Base-by-base conservation (phyloP, 306 rosid genomes). In the Vigna nakashimae region DNA sequence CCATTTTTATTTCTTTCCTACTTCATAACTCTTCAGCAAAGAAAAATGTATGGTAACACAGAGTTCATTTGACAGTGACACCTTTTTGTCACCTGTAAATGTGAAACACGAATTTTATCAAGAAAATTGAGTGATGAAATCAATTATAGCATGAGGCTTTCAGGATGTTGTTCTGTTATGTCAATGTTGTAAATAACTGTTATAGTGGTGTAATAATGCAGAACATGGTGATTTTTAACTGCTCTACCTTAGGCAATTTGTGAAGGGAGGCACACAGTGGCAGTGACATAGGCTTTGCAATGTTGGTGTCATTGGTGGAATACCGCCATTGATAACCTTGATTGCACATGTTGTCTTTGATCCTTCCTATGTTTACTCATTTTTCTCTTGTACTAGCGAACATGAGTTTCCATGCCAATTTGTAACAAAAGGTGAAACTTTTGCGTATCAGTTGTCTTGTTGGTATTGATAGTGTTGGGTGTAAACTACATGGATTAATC, bases 41-140 rank as follows among this genome's bases (percentile, higher is more conserved):
- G 5, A 20, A 20, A 20, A 53, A 9, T 18, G 60, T 55, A 5
- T 20, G 62, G 30, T 6, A 55, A 55, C 7, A 28, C 28, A 20
- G 20, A 55, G 62, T 4, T 20, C 13, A 20, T 55, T 20, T 55
- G 32, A 55, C 12, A 18, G 4, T 55, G 32, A 9, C 6, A 55
- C 20, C 10, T 55, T 55, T 3, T 18, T 55, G 24, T 55, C 11
- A 24, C 4, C 0, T 57, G n/a, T 24, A 57, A 22, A 57, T 57
- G 64, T 22, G 64, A 57, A 57, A 26, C 64, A 24, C 4, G 2
- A 22, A 4, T 24, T 24, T 15, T 60, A 14, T 28, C 10, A 28
- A 60, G 66, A 42, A 60, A 24, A 59, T 59, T 59, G 65, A 60
- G 43, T 34, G 26, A 7, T 63, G 68, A 34, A 63, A 63, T 15